Percentiles rank a stretch among this genome's conserved stretches.
phyloP scores from a whole-genome alignment of 805 yeast genomes.

The Candida montana region DNA sequence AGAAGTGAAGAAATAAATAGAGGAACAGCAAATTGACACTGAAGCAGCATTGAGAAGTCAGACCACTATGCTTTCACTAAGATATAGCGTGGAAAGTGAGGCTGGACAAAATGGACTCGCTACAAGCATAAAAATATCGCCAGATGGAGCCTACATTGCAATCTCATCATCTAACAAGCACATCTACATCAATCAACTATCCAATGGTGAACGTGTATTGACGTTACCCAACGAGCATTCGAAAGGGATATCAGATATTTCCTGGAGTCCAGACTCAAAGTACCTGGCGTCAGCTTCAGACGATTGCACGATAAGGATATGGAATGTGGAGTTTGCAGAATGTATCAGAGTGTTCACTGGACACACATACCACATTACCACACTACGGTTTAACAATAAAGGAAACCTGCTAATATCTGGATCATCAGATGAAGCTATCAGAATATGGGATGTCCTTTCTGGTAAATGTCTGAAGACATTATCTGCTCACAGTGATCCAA shows the following conservation, averaged over 20 bases:
- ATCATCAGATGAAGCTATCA: conserved; percentile 84
- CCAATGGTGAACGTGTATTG: conserved; percentile 29
- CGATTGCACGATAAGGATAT: conserved; percentile 72
- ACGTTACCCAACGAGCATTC: conserved; percentile 49
- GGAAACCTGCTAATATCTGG: conserved; percentile 81
- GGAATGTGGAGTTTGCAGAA: conserved; percentile 52
- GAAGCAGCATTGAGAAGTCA: no score
- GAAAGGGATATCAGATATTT: conserved; percentile 66
- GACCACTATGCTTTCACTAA: background rate
- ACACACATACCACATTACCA: conserved; percentile 80
- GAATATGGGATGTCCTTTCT: conserved; percentile 78
- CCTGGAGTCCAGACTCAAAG: conserved; percentile 70
- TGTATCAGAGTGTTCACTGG: conserved; percentile 45
- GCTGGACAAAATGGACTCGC: background rate
- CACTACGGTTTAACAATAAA: conserved; percentile 61
- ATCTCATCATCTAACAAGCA: conserved; percentile 47
- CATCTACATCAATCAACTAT: conserved; percentile 25
- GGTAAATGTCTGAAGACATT: conserved; percentile 72
- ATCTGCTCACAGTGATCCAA: conserved; percentile 91
- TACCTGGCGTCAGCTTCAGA: conserved; percentile 83
- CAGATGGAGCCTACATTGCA: conserved; percentile 55
- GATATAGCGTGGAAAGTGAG: background rate
- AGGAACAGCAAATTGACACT: background rate
- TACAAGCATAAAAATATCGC: conserved; percentile 54
- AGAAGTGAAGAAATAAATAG: no score